phyloP scores from a whole-genome alignment of 495 filamentous ascomycete genomes.

The Penicillium odoratum region DNA sequence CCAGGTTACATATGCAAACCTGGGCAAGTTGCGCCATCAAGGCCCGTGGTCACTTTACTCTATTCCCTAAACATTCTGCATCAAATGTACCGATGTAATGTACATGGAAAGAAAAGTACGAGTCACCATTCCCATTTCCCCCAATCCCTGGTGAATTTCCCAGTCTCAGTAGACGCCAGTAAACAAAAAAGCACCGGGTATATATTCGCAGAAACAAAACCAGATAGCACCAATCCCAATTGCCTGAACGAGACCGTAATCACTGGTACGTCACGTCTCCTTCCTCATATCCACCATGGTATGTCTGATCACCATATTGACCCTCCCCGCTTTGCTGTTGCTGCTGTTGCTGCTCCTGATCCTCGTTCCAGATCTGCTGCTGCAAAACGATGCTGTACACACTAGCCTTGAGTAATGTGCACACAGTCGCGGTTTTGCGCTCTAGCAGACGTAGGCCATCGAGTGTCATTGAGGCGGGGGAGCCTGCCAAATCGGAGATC shows the following conservation, averaged over 20 bases:
- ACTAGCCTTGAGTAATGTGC: constrained; percentile 93
- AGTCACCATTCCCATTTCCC: background rate
- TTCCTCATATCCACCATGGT: constrained; percentile 33
- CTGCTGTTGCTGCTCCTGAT: constrained; percentile 41
- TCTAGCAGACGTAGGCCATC: constrained; percentile 87
- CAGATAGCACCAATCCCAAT: background rate
- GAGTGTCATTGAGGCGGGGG: constrained; percentile 36
- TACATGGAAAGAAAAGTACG: background rate
- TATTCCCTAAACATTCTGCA: background rate
- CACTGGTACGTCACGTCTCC: constrained; percentile 40
- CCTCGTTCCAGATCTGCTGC: constrained; percentile 81
- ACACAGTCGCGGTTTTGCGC: constrained; percentile 89
- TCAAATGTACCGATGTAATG: background rate
- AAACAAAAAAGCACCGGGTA: constrained; percentile 16
- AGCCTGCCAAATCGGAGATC: constrained; percentile 36
- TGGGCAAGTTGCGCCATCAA: too few species aligned
- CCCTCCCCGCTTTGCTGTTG: constrained; percentile 32
- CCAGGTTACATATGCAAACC: too few species aligned
- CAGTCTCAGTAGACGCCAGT: background rate
- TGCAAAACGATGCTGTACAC: constrained; percentile 98
- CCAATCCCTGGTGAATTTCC: background rate
- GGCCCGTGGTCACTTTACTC: too few species aligned
- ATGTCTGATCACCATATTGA: constrained; percentile 30
- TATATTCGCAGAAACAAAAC: constrained; percentile 5
- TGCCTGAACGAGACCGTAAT: constrained; percentile 13